Percentiles rank a stretch among this genome's conserved stretches.
These are phyloP conservation scores for Botrytis pseudocinerea DNA, from an alignment of 2,329 filamentous ascomycete species.

Conservation along the genomic window DNA sequence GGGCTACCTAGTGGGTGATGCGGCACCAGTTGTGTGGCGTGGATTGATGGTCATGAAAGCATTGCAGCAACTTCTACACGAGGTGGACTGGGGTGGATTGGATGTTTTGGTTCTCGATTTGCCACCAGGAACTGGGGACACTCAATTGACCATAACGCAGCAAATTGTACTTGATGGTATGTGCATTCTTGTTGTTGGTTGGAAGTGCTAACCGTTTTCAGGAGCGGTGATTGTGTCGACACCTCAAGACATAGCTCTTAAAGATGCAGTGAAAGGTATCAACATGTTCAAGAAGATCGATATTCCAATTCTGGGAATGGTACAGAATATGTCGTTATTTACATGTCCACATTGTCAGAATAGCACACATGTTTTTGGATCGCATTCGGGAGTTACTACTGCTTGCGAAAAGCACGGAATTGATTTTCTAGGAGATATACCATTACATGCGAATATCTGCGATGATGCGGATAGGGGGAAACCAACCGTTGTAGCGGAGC, in stretches of 20 bases:
- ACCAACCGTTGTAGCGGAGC: constrained; percentile 87
- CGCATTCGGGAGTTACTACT: constrained; percentile 60
- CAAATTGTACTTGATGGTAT: constrained; percentile 83
- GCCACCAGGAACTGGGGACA: constrained; percentile 92
- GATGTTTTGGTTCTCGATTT: constrained; percentile 89
- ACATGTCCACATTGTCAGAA: constrained; percentile 74
- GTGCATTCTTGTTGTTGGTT: constrained; percentile 29
- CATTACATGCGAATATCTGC: constrained; percentile 82
- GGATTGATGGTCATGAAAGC: constrained; percentile 98
- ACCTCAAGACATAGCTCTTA: constrained; percentile 87
- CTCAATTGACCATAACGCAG: constrained; percentile 94
- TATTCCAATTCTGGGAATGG: constrained; percentile 73
- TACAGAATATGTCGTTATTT: constrained; percentile 91
- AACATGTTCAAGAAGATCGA: constrained; percentile 88
- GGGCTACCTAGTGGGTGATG: constrained; percentile 83
- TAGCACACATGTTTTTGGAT: constrained; percentile 75
- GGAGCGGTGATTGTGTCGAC: constrained; percentile 87
- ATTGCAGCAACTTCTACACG: constrained; percentile 89
- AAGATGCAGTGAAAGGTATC: constrained; percentile 88
- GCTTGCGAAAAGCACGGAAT: constrained; percentile 74
- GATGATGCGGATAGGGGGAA: constrained; percentile 84
- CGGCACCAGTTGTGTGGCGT: constrained; percentile 87
- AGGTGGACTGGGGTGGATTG: constrained; percentile 89
- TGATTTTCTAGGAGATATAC: constrained; percentile 84
- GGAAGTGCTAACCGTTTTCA: constrained; percentile 38